Evolutionary conservation across 1,139 yeast species (phyloP).

Genomic region (Geotrichum carabidarum): DNA sequence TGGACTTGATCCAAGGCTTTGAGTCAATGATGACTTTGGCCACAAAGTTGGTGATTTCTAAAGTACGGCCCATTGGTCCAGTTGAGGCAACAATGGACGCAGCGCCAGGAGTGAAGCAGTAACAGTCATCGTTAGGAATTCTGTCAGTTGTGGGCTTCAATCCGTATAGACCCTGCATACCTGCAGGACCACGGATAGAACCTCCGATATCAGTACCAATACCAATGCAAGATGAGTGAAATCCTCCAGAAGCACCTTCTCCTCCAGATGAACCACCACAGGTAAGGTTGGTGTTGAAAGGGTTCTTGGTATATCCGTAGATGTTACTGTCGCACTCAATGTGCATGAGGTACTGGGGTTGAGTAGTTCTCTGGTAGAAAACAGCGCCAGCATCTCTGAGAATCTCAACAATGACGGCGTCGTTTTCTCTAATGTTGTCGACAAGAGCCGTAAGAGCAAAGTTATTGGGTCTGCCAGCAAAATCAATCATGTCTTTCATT

Average conservation of each 20-base stretch:
- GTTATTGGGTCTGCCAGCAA: slow-evolving; percentile 44
- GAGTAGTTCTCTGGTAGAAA: slow-evolving; percentile 51
- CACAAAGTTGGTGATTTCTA: slow-evolving; percentile 56
- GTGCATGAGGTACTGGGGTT: slow-evolving; percentile 56
- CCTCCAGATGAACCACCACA: slow-evolving; percentile 76
- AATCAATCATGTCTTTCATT: slow-evolving; percentile 34
- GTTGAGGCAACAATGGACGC: slow-evolving; percentile 43
- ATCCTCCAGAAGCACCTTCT: slow-evolving; percentile 54
- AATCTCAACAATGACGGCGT: slow-evolving; percentile 49
- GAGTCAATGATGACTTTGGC: slow-evolving; percentile 49
- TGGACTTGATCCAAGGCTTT: slow-evolving; percentile 55
- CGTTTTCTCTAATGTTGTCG: slow-evolving; percentile 39
- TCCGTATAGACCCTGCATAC: slow-evolving; percentile 63
- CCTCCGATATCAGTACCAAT: slow-evolving; percentile 81
- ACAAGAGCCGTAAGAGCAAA: slow-evolving; percentile 40
- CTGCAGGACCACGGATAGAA: slow-evolving; percentile 70
- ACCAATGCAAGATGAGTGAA: slow-evolving; percentile 62
- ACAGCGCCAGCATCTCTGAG: slow-evolving; percentile 63
- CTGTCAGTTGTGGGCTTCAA: slow-evolving; percentile 66
- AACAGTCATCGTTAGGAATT: slow-evolving; percentile 31
- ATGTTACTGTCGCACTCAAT: slow-evolving; percentile 41
- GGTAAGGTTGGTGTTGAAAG: slow-evolving; percentile 48
- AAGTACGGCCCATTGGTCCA: slow-evolving; percentile 46
- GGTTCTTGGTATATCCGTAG: slow-evolving; percentile 42
- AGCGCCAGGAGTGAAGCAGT: slow-evolving; percentile 50